A percentile compares a stretch with the other conserved stretches of the same genome.
Conservation (phyloP, 306 rosid genomes). For the Quillaja saponaria region DNA sequence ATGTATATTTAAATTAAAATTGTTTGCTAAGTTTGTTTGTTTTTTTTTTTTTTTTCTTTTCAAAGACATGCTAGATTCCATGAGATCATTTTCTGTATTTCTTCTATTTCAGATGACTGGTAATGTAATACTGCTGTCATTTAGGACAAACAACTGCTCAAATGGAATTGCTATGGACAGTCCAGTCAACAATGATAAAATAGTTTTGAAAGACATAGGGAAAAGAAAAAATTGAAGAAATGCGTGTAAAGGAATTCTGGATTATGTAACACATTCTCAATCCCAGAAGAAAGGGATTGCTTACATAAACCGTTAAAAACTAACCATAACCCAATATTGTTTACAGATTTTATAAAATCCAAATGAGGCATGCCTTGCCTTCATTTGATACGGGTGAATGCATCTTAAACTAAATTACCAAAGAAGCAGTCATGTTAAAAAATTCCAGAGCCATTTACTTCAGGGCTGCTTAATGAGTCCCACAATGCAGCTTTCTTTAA, state of each 20-base stretch:
- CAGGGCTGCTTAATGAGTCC: conserved; percentile 31
- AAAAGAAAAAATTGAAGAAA: no score
- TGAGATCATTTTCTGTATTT: no score
- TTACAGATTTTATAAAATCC: conserved; percentile 11
- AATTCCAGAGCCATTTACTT: conserved; percentile 20
- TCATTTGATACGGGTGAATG: not conserved
- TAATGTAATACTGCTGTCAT: no score
- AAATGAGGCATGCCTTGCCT: conserved; percentile 16
- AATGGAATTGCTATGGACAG: not conserved
- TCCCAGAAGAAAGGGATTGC: conserved; percentile 13
- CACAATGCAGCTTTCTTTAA: conserved; percentile 48
- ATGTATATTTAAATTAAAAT: no score
- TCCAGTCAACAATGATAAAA: no score
- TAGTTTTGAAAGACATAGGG: no score
- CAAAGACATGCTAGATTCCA: no score
- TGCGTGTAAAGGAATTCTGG: not conserved
- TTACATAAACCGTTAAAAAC: conserved; percentile 15
- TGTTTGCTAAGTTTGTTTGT: no score
- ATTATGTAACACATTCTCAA: not conserved
- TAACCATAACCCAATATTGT: conserved; percentile 26
- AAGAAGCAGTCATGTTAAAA: conserved; percentile 24
- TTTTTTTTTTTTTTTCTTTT: no score
- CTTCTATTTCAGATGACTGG: no score
- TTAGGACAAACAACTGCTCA: not conserved
- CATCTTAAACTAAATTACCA: not conserved